Conservation (phyloP, 1,284 basidiomycete species). For the Pholiota adiposa region DNA sequence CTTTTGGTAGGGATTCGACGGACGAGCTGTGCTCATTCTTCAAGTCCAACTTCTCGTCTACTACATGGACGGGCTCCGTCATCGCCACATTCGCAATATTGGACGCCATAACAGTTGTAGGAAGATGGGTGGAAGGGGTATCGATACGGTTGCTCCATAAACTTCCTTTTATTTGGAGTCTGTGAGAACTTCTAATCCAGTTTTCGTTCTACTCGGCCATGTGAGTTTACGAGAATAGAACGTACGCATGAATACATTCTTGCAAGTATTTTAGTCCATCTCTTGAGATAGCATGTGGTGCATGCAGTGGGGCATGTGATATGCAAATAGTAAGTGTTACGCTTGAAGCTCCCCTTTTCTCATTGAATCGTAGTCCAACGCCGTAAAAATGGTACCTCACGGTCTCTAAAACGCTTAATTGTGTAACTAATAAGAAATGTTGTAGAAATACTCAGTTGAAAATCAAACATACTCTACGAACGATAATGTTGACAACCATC, state of each 20-base stretch:
- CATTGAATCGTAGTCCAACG: too few species aligned
- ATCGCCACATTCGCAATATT: constrained; percentile 17
- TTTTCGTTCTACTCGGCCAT: background rate
- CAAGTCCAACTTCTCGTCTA: too few species aligned
- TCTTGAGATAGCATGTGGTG: background rate
- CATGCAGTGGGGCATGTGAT: background rate
- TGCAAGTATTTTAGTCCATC: background rate
- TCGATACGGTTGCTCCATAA: background rate
- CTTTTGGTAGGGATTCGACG: background rate
- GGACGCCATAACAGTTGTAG: constrained; percentile 7
- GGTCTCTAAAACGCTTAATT: too few species aligned
- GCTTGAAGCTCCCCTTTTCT: background rate
- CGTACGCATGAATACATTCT: background rate
- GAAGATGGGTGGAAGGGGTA: background rate
- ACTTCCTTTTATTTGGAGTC: background rate
- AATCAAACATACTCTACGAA: too few species aligned
- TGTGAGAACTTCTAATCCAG: background rate
- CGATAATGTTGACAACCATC: background rate
- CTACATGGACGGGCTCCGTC: constrained; percentile 13
- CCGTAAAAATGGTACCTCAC: too few species aligned
- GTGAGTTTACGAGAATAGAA: background rate
- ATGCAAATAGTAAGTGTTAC: background rate
- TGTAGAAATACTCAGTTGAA: too few species aligned
- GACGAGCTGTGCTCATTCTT: constrained; percentile 1
- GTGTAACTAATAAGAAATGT: background rate